Evolutionary conservation across 345 rosid genomes (phyloP), one percentile per base, ranked within the genome.

Genomic region (Acer yangbiense): DNA sequence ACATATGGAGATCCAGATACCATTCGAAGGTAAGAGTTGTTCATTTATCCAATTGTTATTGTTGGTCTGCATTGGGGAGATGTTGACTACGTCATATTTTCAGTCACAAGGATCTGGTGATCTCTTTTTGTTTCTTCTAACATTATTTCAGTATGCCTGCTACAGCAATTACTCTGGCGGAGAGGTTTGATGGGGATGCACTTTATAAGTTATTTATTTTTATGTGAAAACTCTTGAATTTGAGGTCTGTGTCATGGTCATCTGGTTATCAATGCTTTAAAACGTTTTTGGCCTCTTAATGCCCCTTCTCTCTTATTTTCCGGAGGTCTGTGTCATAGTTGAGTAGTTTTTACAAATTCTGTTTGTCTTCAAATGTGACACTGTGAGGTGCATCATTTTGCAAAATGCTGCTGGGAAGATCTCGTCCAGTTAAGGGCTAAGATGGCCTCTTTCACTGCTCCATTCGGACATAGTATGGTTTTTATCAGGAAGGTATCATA

Each of bases 391-490:
- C 89, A 84, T 91, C 97, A 86, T 88, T 91, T 85, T 87, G 92
- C 92, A 89, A 94, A 90, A 83, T 91, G 92, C 98, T 88, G 94
- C 97, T 87, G 91, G 90, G 97, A 96, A 94, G 97, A 89, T 87
- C 89, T 90, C 92, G 68, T 83, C 93, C 90, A 83, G 88, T 88
- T 92, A 88, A 82, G 89, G 92, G 90, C 94, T 90, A 87, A 92
- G 94, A 91, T 93, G 94, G 90, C 91, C 97, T 84, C 86, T 88
- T 82, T 86, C 95, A 84, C 88, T 92, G 89, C 97, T 87, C 86
- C 86, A 86, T 91, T 91, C 90, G 80, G 89, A 87, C 89, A 83
- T 90, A 85, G 87, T 94, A 87, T 94, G 97, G 82, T 88, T 86
- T 85, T 83, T 92, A 83, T 82, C 82, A 80, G 94, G 97, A 96